Evolutionary conservation across 108 stramenopile species (phyloP), one percentile per base, ranked within the genome.

Genomic region (Stephanodiscus triporus): DNA sequence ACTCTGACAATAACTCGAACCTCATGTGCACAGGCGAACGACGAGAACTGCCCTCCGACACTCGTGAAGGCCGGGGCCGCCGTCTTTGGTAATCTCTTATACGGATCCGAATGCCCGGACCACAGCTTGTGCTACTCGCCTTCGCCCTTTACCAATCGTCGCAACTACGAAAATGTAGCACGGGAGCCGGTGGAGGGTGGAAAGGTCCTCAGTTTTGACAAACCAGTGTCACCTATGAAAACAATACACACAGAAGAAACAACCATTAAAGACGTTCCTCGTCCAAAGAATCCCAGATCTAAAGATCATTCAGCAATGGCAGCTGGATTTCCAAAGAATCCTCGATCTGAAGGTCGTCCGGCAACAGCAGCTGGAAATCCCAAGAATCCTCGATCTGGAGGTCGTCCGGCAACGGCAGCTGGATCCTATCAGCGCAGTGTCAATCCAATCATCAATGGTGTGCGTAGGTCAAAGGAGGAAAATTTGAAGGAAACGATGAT

Each of bases 121-220:
- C 70, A 78, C 24, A 78, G 77, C 51, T 71, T 78, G 64, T 57
- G 68, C 38, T 78, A 78, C 50, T 78, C 77, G 23, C 77, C 77
- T 20, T 78, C 77, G n/a, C 77, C 77, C 5, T 27, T 65, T 1
- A 50, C 40, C 11, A 63, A 67, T 32, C 77, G 70, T 42, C 45
- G 58, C 55, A 71, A 71, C 51, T 29, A 71, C 14, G 51, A 47
- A 19, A 78, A 60, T 6, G 57, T 13, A 20, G 45, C 29, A 3
- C 24, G 57, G 19, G 27, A 64, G 37, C 17, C 27, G 3, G 40
- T 42, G 34, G 42, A 68, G 34, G 42, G 62, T 57, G 60, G 68
- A 16, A 66, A 71, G 45, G 32, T 45, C 10, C 70, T 78, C 49
- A 64, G 50, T 24, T 78, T 71, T 54, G 70, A 78, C 36, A 51